Base-by-base conservation (phyloP, 257 asterid genomes). In the Rhazya stricta region DNA sequence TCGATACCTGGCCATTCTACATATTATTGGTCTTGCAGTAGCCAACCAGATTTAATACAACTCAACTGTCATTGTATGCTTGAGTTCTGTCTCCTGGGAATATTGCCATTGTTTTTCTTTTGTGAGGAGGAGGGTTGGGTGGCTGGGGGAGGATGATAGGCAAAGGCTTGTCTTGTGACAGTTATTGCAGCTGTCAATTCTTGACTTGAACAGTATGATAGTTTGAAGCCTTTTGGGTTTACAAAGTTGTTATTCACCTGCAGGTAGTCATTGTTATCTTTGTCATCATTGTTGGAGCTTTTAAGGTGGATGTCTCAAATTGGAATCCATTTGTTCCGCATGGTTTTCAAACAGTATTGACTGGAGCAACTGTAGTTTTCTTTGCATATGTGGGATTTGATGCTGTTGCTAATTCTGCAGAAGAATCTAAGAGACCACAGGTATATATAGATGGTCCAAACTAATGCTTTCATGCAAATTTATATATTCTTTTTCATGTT, bases 321-420 rank as follows among this genome's bases (percentile, higher is more conserved):
- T 94, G 99, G 97, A 81, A 89, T 61, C 98, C 99, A 12, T 94
- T 92, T 77, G 91, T 90, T 68, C 99, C 99, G 76, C 80, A 92
- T 78, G 99, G 98, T 53, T 76, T 77, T 68, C 83, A 85, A 79
- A 74, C 91, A 62, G 77, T 94, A 78, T 68, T 94, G 85, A 94
- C 98, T 12, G 97, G 97, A 82, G 99, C 97, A 78, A 92, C 98
- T 23, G 94, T 94, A 56, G 98, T 89, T 76, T 94, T 94, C 88
- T 94, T 94, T 84, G 96, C 99, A 67, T 94, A 94, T 77, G 98
- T 92, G 74, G 99, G 98, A 77, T 94, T 94, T 79, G 97, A 94
- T 80, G 97, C 97, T 18, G 99, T 94, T 76, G 99, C 99, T 75
- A 94, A 92, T 81, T 92, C 99, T 79, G 99, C 99, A 1, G 99